These are phyloP conservation scores for Aurantiochytrium sp. DNA, from an alignment of 108 stramenopile genomes.

Conservation along the genomic window DNA sequence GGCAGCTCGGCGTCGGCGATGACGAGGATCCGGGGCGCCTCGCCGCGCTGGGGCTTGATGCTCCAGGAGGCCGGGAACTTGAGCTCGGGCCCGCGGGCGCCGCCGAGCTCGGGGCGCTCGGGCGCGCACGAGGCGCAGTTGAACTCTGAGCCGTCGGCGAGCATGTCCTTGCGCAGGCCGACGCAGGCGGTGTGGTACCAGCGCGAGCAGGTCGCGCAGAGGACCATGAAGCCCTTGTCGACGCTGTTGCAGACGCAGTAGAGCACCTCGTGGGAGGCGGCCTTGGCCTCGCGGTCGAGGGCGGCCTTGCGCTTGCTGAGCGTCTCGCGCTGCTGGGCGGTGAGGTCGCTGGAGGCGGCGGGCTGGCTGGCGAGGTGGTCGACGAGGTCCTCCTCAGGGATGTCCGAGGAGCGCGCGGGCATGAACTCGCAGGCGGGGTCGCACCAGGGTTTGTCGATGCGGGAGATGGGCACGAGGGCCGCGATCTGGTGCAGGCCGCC, in stretches of 20 bases:
- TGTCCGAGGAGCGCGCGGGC: background rate
- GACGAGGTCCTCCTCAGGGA: background rate
- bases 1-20: background rate
- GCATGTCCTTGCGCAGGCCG: conserved; percentile 8
- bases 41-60: conserved; percentile 18
- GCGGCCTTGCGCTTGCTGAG: background rate
- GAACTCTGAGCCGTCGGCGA: background rate
- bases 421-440: background rate
- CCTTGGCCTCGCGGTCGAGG: background rate
- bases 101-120: background rate
- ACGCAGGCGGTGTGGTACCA: background rate
- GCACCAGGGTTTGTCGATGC: background rate
- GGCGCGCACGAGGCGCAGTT: background rate
- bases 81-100: background rate
- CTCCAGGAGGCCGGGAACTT: background rate
- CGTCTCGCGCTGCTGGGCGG: background rate
- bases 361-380: background rate
- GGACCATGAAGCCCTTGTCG: conserved; percentile 2
- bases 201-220: background rate
- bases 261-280: too few species aligned
- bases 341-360: background rate
- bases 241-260: background rate
- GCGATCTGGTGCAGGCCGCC: background rate
- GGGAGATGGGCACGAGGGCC: background rate
- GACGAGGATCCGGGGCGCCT: background rate